Conservation (phyloP, 176 grass and related monocot species). For the Neostapfia colusana region DNA sequence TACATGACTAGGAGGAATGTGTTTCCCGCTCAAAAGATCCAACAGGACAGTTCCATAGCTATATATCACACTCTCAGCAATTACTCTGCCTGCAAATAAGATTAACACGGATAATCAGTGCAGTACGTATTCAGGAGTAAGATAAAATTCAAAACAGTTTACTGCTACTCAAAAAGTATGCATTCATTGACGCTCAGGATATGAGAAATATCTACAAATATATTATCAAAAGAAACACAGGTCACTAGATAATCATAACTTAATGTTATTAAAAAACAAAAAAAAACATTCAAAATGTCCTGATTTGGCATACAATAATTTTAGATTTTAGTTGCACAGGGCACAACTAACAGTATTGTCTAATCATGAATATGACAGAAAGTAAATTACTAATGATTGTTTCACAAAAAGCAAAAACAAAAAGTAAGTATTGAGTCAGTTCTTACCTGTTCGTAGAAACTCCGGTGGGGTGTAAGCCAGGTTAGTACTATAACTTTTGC, state of each 20-base stretch:
- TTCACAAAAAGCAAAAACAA: neutral
- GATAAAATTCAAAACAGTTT: neutral
- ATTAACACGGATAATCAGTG: slow-evolving; percentile 39
- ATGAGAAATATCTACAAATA: slow-evolving; percentile 7
- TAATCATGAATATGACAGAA: neutral
- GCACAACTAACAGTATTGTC: neutral
- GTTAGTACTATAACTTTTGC: slow-evolving; percentile 99
- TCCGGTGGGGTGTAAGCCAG: slow-evolving; percentile 96
- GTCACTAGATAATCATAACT: neutral
- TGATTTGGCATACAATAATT: neutral
- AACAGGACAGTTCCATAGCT: slow-evolving; percentile 97
- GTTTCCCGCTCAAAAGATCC: slow-evolving; percentile 99
- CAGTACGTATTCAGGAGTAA: neutral
- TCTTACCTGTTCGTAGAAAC: slow-evolving; percentile 85
- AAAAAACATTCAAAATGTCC: neutral
- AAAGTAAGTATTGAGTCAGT: neutral
- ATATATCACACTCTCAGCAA: slow-evolving; percentile 97
- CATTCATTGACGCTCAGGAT: neutral
- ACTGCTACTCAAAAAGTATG: neutral
- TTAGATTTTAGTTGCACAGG: neutral
- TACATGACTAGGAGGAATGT: slow-evolving; percentile 99
- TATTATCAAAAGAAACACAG: slow-evolving; percentile 1
- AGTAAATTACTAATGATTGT: neutral
- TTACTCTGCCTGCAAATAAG: slow-evolving; percentile 85
- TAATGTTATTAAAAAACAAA: slow-evolving; percentile 1